Conservation (phyloP, 2,329 filamentous ascomycete genomes). For the Alternaria sp. region DNA sequence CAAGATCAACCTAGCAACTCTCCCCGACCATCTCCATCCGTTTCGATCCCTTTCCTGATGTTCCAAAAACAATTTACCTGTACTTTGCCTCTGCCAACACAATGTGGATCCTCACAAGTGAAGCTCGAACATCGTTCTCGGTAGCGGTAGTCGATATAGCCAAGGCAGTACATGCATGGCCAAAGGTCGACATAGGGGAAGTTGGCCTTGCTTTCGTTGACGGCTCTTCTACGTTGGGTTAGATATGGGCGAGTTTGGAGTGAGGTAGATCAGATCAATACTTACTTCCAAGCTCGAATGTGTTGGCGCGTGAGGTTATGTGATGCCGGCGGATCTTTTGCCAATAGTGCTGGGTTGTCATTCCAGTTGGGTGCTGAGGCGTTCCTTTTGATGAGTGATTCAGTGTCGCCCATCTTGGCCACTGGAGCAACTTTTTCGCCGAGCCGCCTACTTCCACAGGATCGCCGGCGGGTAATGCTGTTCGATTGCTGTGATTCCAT, state of each 20-base stretch:
- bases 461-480: neutral
- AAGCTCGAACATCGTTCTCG: neutral
- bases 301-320: slow-evolving; percentile 1
- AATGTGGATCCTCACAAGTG: neutral
- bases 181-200: neutral
- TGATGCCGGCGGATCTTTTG: neutral
- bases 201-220: neutral
- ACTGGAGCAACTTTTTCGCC: neutral
- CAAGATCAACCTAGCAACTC: neutral
- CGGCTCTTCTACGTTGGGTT: neutral
- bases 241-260: neutral
- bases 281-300: slow-evolving; percentile 6
- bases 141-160: neutral
- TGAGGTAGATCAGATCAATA: neutral
- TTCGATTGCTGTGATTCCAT: neutral
- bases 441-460: neutral
- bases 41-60: neutral
- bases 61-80: slow-evolving; percentile 14
- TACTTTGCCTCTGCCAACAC: slow-evolving; percentile 5
- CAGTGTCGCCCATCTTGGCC: neutral
- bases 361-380: neutral
- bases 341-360: too few species aligned
- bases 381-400: neutral
- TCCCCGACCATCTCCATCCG: neutral
- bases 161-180: slow-evolving; percentile 19